Evolutionary conservation across 148 eudicot genomes (phyloP), one percentile per base, ranked within the genome.

Genomic region (Beta vulgaris): DNA sequence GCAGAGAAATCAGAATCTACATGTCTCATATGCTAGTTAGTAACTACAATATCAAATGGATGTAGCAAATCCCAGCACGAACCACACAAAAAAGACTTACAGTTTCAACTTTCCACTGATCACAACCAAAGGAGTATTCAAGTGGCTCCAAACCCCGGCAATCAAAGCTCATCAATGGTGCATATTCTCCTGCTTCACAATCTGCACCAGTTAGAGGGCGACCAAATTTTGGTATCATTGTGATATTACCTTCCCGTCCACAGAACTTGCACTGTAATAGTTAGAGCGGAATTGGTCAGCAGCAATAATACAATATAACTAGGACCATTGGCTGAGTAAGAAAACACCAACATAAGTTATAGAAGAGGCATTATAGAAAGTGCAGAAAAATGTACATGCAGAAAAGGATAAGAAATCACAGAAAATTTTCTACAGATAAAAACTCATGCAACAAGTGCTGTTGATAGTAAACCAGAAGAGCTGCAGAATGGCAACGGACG

Each of bases 81-180:
- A 25, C 12, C 26, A 57, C 32, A 73, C 10, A 42, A 68, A 62
- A 55, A 23, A 43, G 55, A 84, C 97, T 83, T 84, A 94, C 98
- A 68, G 96, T 88, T 77, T 80, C 81, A 59, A 87, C 97, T 83
- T 88, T 83, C 98, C 98, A 94, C 19, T 92, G 97, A 82, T 77
- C 68, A 58, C 88, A 87, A 32, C 68, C 69, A 78, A 95, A 95
- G 37, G 73, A 62, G 76, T 84, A 90, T 4, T 84, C 93, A 60
- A 94, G 21, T 16, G 98, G 98, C 83, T 94, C 96, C 70, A 78
- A 84, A 67, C 97, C 97, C 75, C 93, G 86, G 79, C 96, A 94
- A 70, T 94, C 98, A 76, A 94, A 92, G 60, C 71, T 31, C 98
- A 94, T 94, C 80, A 94, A 31, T 51, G 92, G 90, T 21, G 86